These are phyloP conservation scores for Mangifera indica DNA, from an alignment of 345 rosid species.

Conservation along the genomic window DNA sequence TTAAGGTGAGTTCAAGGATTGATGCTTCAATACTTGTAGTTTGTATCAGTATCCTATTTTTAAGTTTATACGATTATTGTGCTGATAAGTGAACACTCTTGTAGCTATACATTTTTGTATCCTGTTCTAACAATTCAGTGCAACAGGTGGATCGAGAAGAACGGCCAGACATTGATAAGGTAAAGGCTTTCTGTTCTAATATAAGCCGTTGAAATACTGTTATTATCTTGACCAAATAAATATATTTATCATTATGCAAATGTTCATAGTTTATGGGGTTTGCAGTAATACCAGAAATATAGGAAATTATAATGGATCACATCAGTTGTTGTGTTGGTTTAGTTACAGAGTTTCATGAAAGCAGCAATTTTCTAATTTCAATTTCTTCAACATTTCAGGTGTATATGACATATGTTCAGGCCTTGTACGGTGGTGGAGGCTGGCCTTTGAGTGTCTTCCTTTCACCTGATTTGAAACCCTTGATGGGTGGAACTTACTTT, in stretches of 20 bases:
- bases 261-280: neutral
- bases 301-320: neutral
- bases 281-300: neutral
- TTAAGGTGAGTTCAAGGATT: conserved; percentile 55
- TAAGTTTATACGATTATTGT: neutral
- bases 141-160: conserved; percentile 93
- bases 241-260: neutral
- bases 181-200: conserved; percentile 26
- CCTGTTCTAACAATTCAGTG: conserved; percentile 25
- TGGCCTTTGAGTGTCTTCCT: conserved; percentile 93
- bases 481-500: conserved; percentile 97
- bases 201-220: neutral
- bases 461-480: conserved; percentile 90
- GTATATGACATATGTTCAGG: conserved; percentile 92
- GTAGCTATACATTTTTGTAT: conserved; percentile 11
- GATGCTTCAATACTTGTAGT: neutral
- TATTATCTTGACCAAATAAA: neutral
- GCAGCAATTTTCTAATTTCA: neutral
- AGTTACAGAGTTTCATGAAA: neutral
- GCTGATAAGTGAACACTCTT: neutral
- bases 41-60: neutral
- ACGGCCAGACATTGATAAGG: conserved; percentile 97
- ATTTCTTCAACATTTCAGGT: conserved; percentile 47
- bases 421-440: conserved; percentile 85
- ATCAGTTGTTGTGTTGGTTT: neutral